phyloP scores from a whole-genome alignment of 1,284 basidiomycete genomes.

The Melampsora larici-populina region DNA sequence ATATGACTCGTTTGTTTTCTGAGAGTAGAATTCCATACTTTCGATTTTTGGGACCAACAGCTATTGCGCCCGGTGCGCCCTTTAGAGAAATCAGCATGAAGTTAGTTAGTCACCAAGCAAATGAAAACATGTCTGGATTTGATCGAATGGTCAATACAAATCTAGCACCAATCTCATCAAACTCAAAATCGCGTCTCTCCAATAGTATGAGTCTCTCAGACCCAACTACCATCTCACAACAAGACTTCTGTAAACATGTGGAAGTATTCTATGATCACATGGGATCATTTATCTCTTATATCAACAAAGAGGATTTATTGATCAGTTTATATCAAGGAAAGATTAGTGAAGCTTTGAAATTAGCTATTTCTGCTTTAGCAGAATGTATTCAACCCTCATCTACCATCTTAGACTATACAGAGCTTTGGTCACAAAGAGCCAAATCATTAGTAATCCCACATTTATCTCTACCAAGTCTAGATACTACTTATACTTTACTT shows the following conservation, averaged over 20 bases:
- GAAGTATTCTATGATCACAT: conserved; percentile 31
- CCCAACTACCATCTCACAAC: neutral
- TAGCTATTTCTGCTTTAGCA: conserved; percentile 20
- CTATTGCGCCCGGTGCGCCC: conserved; percentile 22
- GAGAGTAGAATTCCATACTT: conserved; percentile 18
- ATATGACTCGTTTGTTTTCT: no score
- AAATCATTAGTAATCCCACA: conserved; percentile 43
- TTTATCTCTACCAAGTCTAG: conserved; percentile 42
- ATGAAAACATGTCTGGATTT: no score
- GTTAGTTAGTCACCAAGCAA: neutral
- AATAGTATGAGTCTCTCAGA: neutral
- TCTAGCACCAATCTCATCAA: neutral
- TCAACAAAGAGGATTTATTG: conserved; percentile 18
- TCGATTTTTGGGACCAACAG: conserved; percentile 22
- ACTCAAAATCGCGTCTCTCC: neutral
- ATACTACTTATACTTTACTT: conserved; percentile 40
- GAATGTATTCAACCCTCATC: conserved; percentile 26
- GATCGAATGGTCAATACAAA: neutral
- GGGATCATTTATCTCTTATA: conserved; percentile 15
- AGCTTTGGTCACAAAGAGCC: conserved; percentile 42
- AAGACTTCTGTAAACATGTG: conserved; percentile 6
- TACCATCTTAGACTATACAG: conserved; percentile 17
- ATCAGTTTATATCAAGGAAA: conserved; percentile 18
- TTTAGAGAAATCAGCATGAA: conserved; percentile 29
- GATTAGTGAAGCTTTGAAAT: conserved; percentile 19